Evolutionary conservation across 257 asterid species (phyloP).

Genomic region (Thymus mandschuricus): DNA sequence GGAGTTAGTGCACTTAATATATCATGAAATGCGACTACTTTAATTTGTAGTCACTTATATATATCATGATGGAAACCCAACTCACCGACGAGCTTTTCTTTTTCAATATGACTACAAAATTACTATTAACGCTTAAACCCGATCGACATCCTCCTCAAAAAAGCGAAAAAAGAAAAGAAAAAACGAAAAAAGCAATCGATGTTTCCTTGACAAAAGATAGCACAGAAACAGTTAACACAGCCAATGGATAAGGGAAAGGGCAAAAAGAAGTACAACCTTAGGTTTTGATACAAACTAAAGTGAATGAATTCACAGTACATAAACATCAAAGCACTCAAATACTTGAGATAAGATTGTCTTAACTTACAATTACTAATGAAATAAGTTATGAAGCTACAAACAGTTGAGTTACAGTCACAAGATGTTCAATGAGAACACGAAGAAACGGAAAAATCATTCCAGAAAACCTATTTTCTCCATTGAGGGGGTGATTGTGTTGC

Average conservation of each 20-base stretch:
- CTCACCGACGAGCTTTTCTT: constrained; percentile 23
- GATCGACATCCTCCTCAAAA: constrained; percentile 27
- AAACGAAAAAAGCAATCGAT: neutral
- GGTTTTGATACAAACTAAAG: no score
- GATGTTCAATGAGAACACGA: constrained; percentile 3
- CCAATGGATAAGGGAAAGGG: no score
- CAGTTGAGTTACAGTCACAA: neutral
- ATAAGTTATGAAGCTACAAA: neutral
- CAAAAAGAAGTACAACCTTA: no score
- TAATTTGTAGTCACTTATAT: constrained; percentile 15
- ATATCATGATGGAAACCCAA: constrained; percentile 42
- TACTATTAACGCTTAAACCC: neutral
- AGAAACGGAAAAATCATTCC: neutral
- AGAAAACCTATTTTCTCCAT: neutral
- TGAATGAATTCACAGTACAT: no score
- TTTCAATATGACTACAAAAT: neutral
- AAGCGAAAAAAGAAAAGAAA: neutral
- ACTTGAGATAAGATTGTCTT: neutral
- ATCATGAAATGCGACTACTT: constrained; percentile 32
- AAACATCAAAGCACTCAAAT: neutral
- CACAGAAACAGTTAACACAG: neutral
- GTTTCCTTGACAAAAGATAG: neutral
- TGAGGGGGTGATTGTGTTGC: neutral
- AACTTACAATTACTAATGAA: constrained; percentile 14
- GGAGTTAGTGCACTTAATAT: constrained; percentile 27